Conservation (phyloP, 208 protist genomes). For the Crithidia fasciculata region DNA sequence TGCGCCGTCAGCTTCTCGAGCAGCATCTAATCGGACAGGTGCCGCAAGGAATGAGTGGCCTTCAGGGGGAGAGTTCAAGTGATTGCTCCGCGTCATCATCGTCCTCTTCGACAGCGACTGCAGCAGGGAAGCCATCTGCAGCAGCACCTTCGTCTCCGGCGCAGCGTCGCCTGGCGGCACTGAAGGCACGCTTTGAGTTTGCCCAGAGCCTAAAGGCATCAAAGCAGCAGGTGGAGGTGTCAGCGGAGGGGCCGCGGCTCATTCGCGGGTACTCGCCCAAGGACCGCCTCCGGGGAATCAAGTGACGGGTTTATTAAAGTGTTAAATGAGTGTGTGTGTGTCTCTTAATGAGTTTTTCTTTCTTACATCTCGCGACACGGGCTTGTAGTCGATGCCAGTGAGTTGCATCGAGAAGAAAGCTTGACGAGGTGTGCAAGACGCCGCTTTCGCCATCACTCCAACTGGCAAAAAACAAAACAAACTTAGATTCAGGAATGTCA, state of each 20-base stretch:
- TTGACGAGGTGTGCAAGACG: no score
- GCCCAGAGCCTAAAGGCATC: conserved; percentile 53
- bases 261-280: conserved; percentile 71
- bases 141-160: conserved; percentile 22
- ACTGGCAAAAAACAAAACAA: no score
- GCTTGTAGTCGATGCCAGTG: no score
- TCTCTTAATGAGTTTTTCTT: no score
- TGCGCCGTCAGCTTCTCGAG: conserved; percentile 62
- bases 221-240: conserved; percentile 12
- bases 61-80: neutral
- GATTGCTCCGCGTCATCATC: neutral
- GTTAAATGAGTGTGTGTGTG: neutral
- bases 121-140: neutral
- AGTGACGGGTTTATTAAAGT: neutral
- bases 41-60: conserved; percentile 2
- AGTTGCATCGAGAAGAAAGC: no score
- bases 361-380: no score
- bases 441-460: no score
- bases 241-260: conserved; percentile 44
- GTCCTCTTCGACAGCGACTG: neutral
- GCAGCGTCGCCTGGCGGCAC: conserved; percentile 60
- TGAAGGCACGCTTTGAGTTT: conserved; percentile 80
- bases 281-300: conserved; percentile 35
- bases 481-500: no score
- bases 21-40: conserved; percentile 45